Base-by-base conservation (phyloP, 345 rosid genomes). In the Geranium rotundifolium region DNA sequence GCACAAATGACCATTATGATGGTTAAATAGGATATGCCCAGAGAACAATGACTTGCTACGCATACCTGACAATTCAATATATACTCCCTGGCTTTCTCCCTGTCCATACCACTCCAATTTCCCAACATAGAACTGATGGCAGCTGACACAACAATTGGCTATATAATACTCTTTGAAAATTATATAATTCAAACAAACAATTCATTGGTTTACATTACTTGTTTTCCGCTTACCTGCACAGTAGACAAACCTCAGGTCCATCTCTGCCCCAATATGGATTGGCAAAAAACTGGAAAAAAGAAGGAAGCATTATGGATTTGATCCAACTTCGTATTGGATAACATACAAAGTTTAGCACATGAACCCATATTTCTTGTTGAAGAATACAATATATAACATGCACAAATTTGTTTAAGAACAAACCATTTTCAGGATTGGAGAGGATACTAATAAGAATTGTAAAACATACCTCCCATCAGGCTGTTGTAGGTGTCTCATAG, bases 51-150 rank as follows among this genome's bases (percentile, higher is more conserved):
- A 34, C 7, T 19, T 19, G 41, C 2, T 0, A 29, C 17, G 56
- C 29, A 12, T 19, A 88, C 99, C 90, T 88, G 90, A 74, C 97
- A 93, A 64, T 81, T 86, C 19, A 83, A 59, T 67, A 93, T 83
- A 77, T 85, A 93, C 4, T 70, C 85, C 71, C 80, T 90, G 57
- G 96, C 86, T 73, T 69, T 87, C 75, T 86, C 90, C 68, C 56
- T 78, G 72, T 89, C 88, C 88, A 92, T 84, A 68, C 97, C 96
- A 79, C 81, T 81, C 97, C 97, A 93, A 68, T 80, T 81, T 70
- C 72, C 82, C 77, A 93, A 66, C 86, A 93, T 78, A 75, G 46
- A 80, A 78, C 87, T 84, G 72, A 90, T 79, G 67, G 99, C 96
- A 76, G 86, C 99, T 90, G 86, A 69, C 60, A 69, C 61, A 83